Percentiles rank a stretch among this genome's conserved stretches.
These are phyloP conservation scores for Phylloporus arenicola DNA, from an alignment of 768 basidiomycete genomes.

Conservation along the genomic window DNA sequence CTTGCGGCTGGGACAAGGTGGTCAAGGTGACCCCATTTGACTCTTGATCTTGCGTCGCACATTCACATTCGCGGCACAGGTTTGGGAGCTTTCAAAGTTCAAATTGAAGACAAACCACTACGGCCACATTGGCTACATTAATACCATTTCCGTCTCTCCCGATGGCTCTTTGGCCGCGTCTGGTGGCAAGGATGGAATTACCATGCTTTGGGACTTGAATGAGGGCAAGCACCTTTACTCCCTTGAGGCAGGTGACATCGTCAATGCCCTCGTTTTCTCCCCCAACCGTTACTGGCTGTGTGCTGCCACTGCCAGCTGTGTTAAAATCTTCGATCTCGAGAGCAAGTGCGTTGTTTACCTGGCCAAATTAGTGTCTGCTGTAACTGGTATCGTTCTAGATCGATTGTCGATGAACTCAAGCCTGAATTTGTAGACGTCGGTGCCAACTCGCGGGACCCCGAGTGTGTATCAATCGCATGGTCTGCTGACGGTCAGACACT, in stretches of 20 bases:
- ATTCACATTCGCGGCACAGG: conserved; percentile 51
- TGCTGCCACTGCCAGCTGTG: conserved; percentile 93
- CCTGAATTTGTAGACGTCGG: conserved; percentile 82
- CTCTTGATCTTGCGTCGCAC: neutral
- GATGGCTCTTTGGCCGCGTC: conserved; percentile 99
- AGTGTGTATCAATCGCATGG: conserved; percentile 97
- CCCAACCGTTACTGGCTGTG: conserved; percentile 99
- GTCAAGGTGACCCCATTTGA: conserved; percentile 74
- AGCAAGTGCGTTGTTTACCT: conserved; percentile 70
- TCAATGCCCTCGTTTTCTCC: conserved; percentile 99
- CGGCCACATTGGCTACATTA: conserved; percentile 99
- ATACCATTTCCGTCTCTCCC: conserved; percentile 96
- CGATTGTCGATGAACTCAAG: conserved; percentile 98
- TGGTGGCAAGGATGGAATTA: conserved; percentile 98
- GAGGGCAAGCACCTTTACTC: conserved; percentile 99
- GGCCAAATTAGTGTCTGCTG: neutral
- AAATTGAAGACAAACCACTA: conserved; percentile 99
- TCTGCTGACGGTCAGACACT: conserved; percentile 96
- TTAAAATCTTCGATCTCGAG: conserved; percentile 99
- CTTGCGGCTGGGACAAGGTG: conserved; percentile 99
- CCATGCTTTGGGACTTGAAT: conserved; percentile 99
- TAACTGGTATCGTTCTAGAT: conserved; percentile 40
- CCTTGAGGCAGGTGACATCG: conserved; percentile 94
- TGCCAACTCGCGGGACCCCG: conserved; percentile 70
- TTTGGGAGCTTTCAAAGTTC: conserved; percentile 99